Evolutionary conservation across 805 yeast genomes (phyloP), one percentile per base, ranked within the genome.

Genomic region (Ogataea philodendri): DNA sequence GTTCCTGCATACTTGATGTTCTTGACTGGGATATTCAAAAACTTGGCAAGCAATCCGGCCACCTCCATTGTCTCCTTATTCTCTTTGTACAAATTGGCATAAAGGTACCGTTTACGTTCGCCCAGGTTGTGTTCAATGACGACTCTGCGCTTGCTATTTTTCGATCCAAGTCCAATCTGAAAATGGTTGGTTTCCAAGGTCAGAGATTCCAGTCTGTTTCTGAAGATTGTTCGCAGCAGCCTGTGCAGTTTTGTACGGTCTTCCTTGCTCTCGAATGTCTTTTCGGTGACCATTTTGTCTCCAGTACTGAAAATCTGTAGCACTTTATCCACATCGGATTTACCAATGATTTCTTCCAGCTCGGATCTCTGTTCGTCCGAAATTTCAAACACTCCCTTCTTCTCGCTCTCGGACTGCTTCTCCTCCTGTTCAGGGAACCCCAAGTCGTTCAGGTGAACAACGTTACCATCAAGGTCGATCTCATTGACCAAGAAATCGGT

Each of bases 61-160:
- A 86, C 93, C 63, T 93, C 97, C 96, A 93, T 86, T 1, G 99
- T 89, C 49, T 93, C 99, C 57, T 89, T 84, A 63, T 93, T 93
- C 56, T 93, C 97, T 59, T 93, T 93, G 66, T 85, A 88, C 17
- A 93, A 65, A 9, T 84, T 77, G 53, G 89, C 82, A 52, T 84
- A 89, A 28, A 89, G 63, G 59, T 64, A 85, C 27, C 75, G 72
- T 47, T 80, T 79, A 38, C 70, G 67, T 18, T 81, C 78, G 2
- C 96, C 97, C 38, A 84, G 68, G 0, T 87, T 84, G 62, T 80
- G 82, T 46, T 78, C 75, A 29, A 80, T 70, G 62, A 69, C 35
- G 64, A 50, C 51, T 61, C 54, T 42, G 59, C 35, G 62, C 64
- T 32, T 71, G 32, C 39, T 72, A 11, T 31, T 33, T 18, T 36